Evolutionary conservation across 2,329 filamentous ascomycete species (phyloP).

Genomic region (Cordyceps cateniannulata): DNA sequence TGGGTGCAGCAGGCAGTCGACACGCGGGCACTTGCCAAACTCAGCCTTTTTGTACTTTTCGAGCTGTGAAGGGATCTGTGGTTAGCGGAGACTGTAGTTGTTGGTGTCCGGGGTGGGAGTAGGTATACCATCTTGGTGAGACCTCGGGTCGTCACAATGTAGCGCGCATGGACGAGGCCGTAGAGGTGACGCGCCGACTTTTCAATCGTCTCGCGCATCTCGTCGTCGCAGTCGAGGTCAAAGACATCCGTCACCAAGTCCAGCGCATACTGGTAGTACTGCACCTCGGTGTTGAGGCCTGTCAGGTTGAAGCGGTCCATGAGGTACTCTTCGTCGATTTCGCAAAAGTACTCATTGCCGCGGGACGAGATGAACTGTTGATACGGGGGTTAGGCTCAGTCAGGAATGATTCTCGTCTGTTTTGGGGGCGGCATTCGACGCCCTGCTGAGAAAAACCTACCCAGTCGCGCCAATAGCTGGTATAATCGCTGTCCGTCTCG

Average conservation of each 20-base stretch:
- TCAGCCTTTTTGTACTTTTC: slow-evolving; percentile 99
- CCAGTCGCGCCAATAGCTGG: slow-evolving; percentile 99
- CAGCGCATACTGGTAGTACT: slow-evolving; percentile 98
- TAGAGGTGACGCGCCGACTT: slow-evolving; percentile 95
- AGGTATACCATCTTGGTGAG: slow-evolving; percentile 84
- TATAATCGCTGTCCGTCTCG: slow-evolving; percentile 98
- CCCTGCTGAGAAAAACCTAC: slow-evolving; percentile 48
- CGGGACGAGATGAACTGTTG: slow-evolving; percentile 90
- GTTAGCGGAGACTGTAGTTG: slow-evolving; percentile 4
- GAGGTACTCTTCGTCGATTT: slow-evolving; percentile 98
- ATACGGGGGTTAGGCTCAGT: neutral
- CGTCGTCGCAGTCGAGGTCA: slow-evolving; percentile 96
- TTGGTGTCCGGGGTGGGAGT: no score
- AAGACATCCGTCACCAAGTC: slow-evolving; percentile 98
- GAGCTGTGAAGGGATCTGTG: slow-evolving; percentile 50
- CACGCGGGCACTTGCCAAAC: slow-evolving; percentile 95
- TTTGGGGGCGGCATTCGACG: no score
- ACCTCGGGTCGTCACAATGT: slow-evolving; percentile 92
- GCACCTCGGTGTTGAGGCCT: slow-evolving; percentile 91
- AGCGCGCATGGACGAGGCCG: slow-evolving; percentile 89
- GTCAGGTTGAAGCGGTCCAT: slow-evolving; percentile 98
- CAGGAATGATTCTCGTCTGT: neutral
- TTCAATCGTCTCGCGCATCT: slow-evolving; percentile 96
- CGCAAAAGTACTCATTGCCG: slow-evolving; percentile 98
- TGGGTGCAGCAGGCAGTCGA: slow-evolving; percentile 88